Conservation (phyloP, 2,329 filamentous ascomycete genomes). For the Pyricularia pennisetigena region DNA sequence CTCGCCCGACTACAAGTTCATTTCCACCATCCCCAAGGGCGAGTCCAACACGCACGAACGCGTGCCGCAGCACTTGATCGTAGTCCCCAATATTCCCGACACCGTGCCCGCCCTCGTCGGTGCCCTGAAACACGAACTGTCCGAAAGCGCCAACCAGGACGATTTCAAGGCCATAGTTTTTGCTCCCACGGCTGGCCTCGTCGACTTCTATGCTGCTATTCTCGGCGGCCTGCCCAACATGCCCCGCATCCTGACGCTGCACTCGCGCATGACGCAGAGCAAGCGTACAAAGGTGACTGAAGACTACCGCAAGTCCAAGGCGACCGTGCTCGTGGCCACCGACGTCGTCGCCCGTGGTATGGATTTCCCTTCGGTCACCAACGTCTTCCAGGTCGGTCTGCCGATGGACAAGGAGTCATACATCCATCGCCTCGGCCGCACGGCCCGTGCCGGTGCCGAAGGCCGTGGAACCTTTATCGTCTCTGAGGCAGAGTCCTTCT, state of each 20-base stretch:
- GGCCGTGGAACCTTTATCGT: constrained; percentile 54
- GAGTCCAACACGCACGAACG: constrained; percentile 68
- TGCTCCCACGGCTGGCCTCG: constrained; percentile 50
- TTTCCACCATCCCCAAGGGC: constrained; percentile 67
- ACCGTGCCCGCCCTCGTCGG: constrained; percentile 50
- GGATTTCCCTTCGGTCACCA: constrained; percentile 62
- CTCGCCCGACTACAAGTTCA: constrained; percentile 63
- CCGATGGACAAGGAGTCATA: constrained; percentile 53
- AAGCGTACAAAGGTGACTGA: constrained; percentile 50
- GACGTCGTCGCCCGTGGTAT: constrained; percentile 65
- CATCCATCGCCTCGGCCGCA: constrained; percentile 59
- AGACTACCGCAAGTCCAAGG: constrained; percentile 41
- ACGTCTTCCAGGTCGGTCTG: constrained; percentile 54
- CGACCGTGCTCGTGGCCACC: constrained; percentile 53
- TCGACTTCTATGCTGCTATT: constrained; percentile 38
- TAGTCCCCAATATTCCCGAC: constrained; percentile 60
- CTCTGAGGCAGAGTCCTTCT: constrained; percentile 38
- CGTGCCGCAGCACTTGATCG: constrained; percentile 63
- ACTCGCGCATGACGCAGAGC: constrained; percentile 40
- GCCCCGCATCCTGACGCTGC: constrained; percentile 33
- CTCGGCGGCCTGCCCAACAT: constrained; percentile 28
- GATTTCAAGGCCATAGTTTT: constrained; percentile 82
- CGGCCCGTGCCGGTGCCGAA: constrained; percentile 53
- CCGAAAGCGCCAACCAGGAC: constrained; percentile 12
- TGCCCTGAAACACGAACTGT: constrained; percentile 37